Conservation (phyloP, 331 rosid species). For the Acacia concinna region DNA sequence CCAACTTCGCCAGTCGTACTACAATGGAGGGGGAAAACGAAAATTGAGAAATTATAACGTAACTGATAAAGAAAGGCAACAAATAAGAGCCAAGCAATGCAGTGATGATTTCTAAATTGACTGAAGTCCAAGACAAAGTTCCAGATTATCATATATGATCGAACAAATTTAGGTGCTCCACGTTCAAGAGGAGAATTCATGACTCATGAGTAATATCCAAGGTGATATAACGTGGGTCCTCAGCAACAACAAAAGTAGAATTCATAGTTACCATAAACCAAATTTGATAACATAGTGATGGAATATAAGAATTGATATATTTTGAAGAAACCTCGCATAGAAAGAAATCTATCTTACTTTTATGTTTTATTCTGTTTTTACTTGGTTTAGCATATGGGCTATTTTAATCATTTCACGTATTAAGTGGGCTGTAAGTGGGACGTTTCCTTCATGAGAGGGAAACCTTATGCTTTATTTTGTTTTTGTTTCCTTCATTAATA, state of each 20-base stretch:
- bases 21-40: constrained; percentile 15
- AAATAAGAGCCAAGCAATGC: constrained; percentile 5
- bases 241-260: not conserved
- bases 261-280: constrained; percentile 6
- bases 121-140: not conserved
- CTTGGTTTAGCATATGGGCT: not conserved
- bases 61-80: constrained; percentile 1
- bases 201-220: not conserved
- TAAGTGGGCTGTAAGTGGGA: not conserved
- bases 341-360: not conserved
- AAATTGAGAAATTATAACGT: constrained; percentile 5
- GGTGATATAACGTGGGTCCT: not conserved
- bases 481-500: not conserved
- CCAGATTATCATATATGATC: not conserved
- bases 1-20: constrained; percentile 83
- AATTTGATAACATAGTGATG: not conserved
- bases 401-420: not conserved
- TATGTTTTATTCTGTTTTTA: too few relatives aligned
- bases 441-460: not conserved
- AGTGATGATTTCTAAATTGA: constrained; percentile 15
- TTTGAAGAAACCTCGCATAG: not conserved
- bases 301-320: not conserved
- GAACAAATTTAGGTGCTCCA: not conserved
- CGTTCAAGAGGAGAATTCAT: not conserved
- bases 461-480: not conserved